Base-by-base conservation (phyloP, 345 rosid species). In the Ailanthus altissimus region DNA sequence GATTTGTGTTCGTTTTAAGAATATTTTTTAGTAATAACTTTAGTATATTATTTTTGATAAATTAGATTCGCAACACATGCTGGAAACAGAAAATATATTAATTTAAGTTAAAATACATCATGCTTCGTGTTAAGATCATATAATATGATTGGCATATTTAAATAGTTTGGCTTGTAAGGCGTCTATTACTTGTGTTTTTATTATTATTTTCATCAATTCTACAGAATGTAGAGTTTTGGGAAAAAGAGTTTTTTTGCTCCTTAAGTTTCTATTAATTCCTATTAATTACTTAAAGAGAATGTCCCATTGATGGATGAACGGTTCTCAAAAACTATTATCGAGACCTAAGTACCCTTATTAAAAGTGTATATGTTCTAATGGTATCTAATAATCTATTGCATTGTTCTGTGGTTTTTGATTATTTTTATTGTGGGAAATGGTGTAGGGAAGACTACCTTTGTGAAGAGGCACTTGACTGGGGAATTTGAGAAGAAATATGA, bases 401-500 rank as follows among this genome's bases (percentile, higher is more conserved):
- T 25, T 28, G 8, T 8, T 18, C 28, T 21, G 23, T n/a, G 50
- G 28, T 58, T 43, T 40, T 54, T 57, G 23, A 14, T 16, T 50
- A 47, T 36, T 45, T 65, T 20, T 36, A 50, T 74, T 46, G n/a
- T 51, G n/a, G 40, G 43, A 14, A 7, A 40, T 40, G 43, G 10
- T 84, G 78, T 83, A 89, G 98, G 99, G n/a, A 93, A 93, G 73
- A 95, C 99, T 0, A 91, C 98, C 21, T 93, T 88, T 21, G 98
- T 89, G 76, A 94, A 93, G 73, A 88, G 99, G 84, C 99, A 95
- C 89, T 87, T 90, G 46, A 95, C 98, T 5, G 99, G 99, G 1
- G 99, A 95, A 77, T 95, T 95, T 47, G 99, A 95, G 88, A 91
- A 89, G 97, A 95, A 88, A 81, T 93, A 94, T 36, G 98, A 93